These are phyloP conservation scores for Skeletonema grethae DNA, from an alignment of 108 stramenopile species.

Conservation along the genomic window DNA sequence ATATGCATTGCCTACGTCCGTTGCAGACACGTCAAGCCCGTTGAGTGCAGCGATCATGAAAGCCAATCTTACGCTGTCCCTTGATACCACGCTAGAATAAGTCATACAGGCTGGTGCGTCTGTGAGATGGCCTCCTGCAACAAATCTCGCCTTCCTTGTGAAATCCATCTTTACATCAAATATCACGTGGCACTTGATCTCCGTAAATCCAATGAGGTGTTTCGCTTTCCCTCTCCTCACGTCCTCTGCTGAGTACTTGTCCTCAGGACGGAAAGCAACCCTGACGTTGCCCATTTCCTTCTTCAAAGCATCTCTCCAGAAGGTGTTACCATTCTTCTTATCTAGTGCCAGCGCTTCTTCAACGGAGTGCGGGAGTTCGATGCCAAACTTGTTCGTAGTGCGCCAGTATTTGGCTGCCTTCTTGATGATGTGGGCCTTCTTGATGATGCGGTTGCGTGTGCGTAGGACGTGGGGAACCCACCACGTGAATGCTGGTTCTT, in stretches of 20 bases:
- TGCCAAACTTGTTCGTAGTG: conserved; percentile 41
- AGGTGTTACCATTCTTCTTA: conserved; percentile 10
- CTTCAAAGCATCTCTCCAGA: conserved; percentile 22
- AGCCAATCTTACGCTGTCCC: conserved; percentile 48
- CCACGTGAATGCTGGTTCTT: conserved; percentile 55
- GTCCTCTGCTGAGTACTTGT: too few relatives aligned
- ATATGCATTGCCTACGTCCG: too few relatives aligned
- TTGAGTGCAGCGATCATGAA: conserved; percentile 45
- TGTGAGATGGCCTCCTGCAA: conserved; percentile 23
- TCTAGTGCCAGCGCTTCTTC: conserved; percentile 29
- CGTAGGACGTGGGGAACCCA: conserved; percentile 31
- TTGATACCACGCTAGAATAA: conserved; percentile 54
- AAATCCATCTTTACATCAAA: too few relatives aligned
- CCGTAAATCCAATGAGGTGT: too few relatives aligned
- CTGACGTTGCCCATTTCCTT: conserved; percentile 24
- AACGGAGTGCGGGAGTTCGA: conserved; percentile 26
- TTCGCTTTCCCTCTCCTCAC: too few relatives aligned
- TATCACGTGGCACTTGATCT: too few relatives aligned
- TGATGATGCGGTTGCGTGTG: conserved; percentile 33
- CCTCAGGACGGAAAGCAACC: too few relatives aligned
- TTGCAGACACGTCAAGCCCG: background rate
- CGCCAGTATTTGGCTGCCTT: conserved; percentile 54
- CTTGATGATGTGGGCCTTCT: conserved; percentile 42
- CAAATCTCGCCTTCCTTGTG: too few relatives aligned
- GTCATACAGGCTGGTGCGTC: conserved; percentile 43